Evolutionary conservation across 2,329 filamentous ascomycete genomes (phyloP).

Genomic region (Diaporthe batatas): DNA sequence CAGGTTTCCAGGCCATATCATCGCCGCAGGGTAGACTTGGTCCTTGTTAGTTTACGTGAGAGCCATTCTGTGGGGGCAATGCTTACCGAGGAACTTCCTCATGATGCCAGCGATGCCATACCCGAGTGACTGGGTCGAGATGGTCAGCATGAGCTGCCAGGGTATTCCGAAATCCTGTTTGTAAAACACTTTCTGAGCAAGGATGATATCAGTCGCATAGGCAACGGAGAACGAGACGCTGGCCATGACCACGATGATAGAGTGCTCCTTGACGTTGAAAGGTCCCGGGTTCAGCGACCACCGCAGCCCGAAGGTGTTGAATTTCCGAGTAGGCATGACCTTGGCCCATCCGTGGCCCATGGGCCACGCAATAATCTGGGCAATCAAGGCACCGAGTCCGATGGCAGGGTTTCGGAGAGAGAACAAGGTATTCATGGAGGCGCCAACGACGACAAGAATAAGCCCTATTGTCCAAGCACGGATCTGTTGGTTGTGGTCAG

Average conservation of each 20-base stretch:
- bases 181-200: slow-evolving; percentile 80
- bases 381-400: slow-evolving; percentile 70
- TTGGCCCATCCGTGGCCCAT: slow-evolving; percentile 72
- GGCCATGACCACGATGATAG: slow-evolving; percentile 78
- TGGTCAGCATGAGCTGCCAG: slow-evolving; percentile 75
- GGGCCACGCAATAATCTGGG: slow-evolving; percentile 74
- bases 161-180: slow-evolving; percentile 75
- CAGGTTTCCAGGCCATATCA: slow-evolving; percentile 81
- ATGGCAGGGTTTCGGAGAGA: slow-evolving; percentile 74
- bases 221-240: slow-evolving; percentile 78
- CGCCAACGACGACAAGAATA: slow-evolving; percentile 67
- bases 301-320: slow-evolving; percentile 64
- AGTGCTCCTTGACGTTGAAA: slow-evolving; percentile 79
- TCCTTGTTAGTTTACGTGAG: background rate
- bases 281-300: slow-evolving; percentile 76
- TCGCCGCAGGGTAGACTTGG: slow-evolving; percentile 73
- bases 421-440: slow-evolving; percentile 74
- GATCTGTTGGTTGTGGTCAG: slow-evolving; percentile 32
- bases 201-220: slow-evolving; percentile 80
- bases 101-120: slow-evolving; percentile 79
- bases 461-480: slow-evolving; percentile 73
- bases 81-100: slow-evolving; percentile 71
- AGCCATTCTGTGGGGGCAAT: background rate
- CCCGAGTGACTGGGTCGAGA: slow-evolving; percentile 77
- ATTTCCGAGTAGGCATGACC: slow-evolving; percentile 63